Conservation (phyloP, 345 rosid species). For the Lumnitzera racemosa region DNA sequence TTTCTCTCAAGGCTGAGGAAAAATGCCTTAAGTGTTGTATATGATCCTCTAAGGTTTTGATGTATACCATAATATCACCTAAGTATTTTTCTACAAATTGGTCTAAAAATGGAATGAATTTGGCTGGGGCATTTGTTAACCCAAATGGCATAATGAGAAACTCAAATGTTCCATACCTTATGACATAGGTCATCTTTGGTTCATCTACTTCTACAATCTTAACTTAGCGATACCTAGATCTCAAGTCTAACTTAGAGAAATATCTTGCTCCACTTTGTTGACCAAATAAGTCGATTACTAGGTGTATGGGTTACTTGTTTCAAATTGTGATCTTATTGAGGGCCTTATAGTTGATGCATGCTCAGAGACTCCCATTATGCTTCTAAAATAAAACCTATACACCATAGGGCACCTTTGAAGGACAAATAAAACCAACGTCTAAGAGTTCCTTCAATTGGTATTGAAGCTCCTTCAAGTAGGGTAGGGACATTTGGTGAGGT, state of each 20-base stretch:
- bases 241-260: conserved; percentile 4
- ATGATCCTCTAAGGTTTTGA: neutral
- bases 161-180: conserved; percentile 2
- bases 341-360: conserved; percentile 1
- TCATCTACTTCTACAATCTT: conserved; percentile 3
- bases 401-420: conserved; percentile 1
- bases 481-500: neutral
- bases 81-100: neutral
- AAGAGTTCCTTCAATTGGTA: neutral
- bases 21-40: neutral
- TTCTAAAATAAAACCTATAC: neutral
- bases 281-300: conserved; percentile 5
- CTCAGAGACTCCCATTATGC: neutral
- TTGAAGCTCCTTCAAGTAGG: neutral
- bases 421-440: neutral
- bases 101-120: neutral
- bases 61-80: conserved; percentile 2
- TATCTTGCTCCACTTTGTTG: neutral
- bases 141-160: neutral
- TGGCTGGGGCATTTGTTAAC: neutral
- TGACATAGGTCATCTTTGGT: conserved; percentile 1
- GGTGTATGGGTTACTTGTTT: conserved; percentile 5
- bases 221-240: conserved; percentile 10
- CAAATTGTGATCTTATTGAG: conserved; percentile 11
- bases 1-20: neutral